Base-by-base conservation (phyloP, 768 basidiomycete species). In the Mycena capillaripes region DNA sequence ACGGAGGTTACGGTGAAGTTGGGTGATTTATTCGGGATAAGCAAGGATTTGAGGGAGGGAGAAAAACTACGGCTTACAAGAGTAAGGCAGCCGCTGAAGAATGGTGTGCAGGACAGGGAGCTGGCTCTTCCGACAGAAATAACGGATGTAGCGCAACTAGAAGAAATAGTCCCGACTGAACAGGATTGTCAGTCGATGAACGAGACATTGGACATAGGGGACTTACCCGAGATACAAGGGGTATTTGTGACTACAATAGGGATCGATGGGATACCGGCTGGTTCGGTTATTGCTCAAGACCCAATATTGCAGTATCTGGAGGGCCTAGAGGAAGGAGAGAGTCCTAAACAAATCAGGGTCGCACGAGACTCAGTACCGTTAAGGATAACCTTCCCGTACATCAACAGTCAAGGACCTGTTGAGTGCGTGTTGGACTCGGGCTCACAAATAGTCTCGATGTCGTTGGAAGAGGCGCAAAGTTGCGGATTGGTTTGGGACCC, bases 401-500 rank as follows among this genome's bases (percentile, higher is more conserved):
- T 79, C n/a, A 78, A 77, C 70, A 64, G 71, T 6, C 32, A 72
- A 17, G 63, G 71, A 7, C 58, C 60, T 14, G 73, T 75, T 23
- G 80, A 80, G 53, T 73, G 69, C n/a, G 60, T 82, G 0, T 56
- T 79, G 23, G 79, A 82, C 63, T 72, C 73, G 1, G 79, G 81
- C 0, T 82, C 78, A 4, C 79, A 82, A n/a, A n/a, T n/a, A n/a
- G n/a, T n/a, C n/a, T n/a, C n/a, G n/a, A n/a, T n/a, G n/a, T n/a
- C n/a, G n/a, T n/a, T n/a, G n/a, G n/a, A n/a, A n/a, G n/a, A n/a
- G n/a, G n/a, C n/a, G n/a, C n/a, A n/a, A n/a, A n/a, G n/a, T n/a
- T n/a, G n/a, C n/a, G n/a, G n/a, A n/a, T n/a, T n/a, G n/a, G n/a
- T n/a, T n/a, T n/a, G n/a, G 75, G 69, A 79, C 57, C 71, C 79